These are phyloP conservation scores for Anthracocystis walkeri DNA, from an alignment of 1,284 basidiomycete species.

Conservation along the genomic window DNA sequence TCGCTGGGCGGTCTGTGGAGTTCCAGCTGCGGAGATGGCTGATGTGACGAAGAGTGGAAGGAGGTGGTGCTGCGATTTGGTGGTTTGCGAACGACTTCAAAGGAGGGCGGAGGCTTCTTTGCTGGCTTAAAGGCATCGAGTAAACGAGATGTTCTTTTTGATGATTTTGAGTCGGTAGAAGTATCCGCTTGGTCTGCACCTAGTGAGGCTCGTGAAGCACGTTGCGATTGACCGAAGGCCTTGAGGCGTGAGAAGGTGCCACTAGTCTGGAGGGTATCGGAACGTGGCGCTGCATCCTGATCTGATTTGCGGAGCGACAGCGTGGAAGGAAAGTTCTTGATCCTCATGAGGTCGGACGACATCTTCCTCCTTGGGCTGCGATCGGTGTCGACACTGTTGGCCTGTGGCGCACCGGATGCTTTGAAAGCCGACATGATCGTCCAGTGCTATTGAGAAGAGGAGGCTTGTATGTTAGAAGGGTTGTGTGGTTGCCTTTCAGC, in stretches of 20 bases:
- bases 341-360: constrained; percentile 35
- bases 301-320: constrained; percentile 43
- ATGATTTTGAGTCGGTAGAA: constrained; percentile 17
- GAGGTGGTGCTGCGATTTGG: constrained; percentile 38
- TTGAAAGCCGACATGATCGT: constrained; percentile 21
- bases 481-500: neutral
- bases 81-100: constrained; percentile 52
- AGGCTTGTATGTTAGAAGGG: neutral
- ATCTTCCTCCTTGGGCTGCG: constrained; percentile 32
- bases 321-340: constrained; percentile 42
- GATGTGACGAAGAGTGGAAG: constrained; percentile 27
- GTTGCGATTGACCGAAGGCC: constrained; percentile 19
- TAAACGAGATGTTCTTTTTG: constrained; percentile 28
- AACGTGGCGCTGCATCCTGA: constrained; percentile 12
- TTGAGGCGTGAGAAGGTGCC: constrained; percentile 38
- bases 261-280: constrained; percentile 11
- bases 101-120: constrained; percentile 36
- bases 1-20: constrained; percentile 6
- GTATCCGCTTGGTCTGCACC: constrained; percentile 20
- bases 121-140: constrained; percentile 47
- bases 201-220: constrained; percentile 14
- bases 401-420: constrained; percentile 2
- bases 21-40: constrained; percentile 19
- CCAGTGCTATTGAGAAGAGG: neutral
- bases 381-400: constrained; percentile 12